A percentile compares a stretch with the other conserved stretches of the same genome.
These are phyloP conservation scores for Xerocomus amazonicus DNA, from an alignment of 1,284 basidiomycete genomes.

Conservation along the genomic window DNA sequence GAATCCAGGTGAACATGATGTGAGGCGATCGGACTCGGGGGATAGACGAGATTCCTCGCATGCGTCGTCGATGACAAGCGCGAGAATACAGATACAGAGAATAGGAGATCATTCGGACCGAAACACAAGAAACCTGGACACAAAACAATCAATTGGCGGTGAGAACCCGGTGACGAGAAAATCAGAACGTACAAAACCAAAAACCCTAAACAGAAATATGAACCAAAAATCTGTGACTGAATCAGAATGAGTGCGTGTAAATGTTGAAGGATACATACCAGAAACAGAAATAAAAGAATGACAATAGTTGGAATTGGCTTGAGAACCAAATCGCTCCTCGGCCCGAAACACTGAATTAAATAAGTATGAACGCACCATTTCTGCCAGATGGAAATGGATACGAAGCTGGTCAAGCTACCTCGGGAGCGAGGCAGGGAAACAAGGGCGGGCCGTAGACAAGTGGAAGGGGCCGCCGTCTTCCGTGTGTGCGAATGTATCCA, in stretches of 20 bases:
- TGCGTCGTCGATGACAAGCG: too few species aligned
- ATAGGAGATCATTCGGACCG: too few species aligned
- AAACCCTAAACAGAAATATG: background rate
- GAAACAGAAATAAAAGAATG: conserved; percentile 10
- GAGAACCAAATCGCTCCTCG: background rate
- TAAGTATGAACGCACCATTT: conserved; percentile 2
- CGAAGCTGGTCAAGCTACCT: background rate
- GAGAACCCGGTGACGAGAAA: too few species aligned
- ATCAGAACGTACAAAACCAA: background rate
- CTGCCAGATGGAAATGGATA: background rate
- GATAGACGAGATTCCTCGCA: too few species aligned
- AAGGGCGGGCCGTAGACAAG: background rate
- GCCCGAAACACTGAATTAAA: background rate
- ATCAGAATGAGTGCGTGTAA: background rate
- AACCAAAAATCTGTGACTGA: background rate
- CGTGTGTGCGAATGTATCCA: conserved; percentile 3
- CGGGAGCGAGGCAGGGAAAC: conserved; percentile 8
- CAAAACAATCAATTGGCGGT: too few species aligned
- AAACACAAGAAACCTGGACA: too few species aligned
- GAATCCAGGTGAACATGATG: background rate
- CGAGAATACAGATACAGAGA: too few species aligned
- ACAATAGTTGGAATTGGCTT: conserved; percentile 16
- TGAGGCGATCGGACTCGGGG: too few species aligned
- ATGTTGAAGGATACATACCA: background rate
- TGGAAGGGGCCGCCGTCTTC: background rate